A percentile compares a stretch with the other conserved stretches of the same genome.
Evolutionary conservation across 2,329 filamentous ascomycete genomes (phyloP).

Genomic region (Trichoderma semiorbis): DNA sequence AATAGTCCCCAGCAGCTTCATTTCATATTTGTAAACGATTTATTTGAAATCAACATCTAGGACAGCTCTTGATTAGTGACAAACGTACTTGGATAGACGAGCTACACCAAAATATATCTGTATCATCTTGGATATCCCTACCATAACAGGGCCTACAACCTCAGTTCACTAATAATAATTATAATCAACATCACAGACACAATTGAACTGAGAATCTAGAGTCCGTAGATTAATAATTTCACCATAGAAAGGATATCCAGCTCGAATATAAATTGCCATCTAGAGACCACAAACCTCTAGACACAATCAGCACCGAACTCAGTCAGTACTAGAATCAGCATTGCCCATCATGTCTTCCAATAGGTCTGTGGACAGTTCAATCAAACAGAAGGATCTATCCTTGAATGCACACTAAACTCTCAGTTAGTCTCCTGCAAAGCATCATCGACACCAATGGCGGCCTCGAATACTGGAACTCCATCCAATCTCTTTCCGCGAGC

Average conservation of each 20-base stretch:
- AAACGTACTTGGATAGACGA: fast-evolving
- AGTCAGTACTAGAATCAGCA: not conserved
- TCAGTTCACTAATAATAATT: not conserved
- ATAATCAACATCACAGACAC: not conserved
- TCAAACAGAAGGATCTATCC: not conserved
- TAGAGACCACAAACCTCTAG: not conserved
- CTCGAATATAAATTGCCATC: not conserved
- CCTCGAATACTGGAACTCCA: not conserved
- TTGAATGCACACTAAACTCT: not conserved
- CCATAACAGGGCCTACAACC: not conserved
- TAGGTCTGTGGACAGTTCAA: not conserved
- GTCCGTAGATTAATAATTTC: not conserved
- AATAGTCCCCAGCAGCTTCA: not conserved
- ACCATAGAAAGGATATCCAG: fast-evolving
- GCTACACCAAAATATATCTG: not conserved
- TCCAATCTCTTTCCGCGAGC: not conserved
- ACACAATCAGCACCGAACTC: not conserved
- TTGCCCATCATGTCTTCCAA: not conserved
- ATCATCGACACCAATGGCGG: not conserved
- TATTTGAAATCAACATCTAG: not conserved
- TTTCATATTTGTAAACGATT: not conserved
- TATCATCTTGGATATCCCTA: not conserved
- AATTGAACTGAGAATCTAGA: fast-evolving
- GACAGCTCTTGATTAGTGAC: not conserved
- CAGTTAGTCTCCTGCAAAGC: not conserved